These are phyloP conservation scores for Earliella scabrosa DNA, from an alignment of 1,284 basidiomycete genomes.

Conservation along the genomic window DNA sequence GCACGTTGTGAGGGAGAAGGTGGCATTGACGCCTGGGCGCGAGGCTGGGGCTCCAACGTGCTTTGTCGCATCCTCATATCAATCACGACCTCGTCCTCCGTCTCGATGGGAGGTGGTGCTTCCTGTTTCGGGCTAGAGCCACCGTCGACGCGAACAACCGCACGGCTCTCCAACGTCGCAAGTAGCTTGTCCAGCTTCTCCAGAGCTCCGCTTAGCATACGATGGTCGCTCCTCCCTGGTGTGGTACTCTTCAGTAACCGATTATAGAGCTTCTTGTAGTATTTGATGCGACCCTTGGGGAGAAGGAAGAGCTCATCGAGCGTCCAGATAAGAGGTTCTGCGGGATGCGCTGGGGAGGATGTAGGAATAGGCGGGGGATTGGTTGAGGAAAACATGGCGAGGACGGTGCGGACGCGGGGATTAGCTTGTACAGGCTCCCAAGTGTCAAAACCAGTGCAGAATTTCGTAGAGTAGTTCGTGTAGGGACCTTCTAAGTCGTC, in stretches of 20 bases:
- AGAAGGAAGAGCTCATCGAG: constrained; percentile 88
- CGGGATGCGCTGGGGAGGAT: constrained; percentile 39
- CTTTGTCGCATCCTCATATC: constrained; percentile 48
- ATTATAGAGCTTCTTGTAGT: constrained; percentile 93
- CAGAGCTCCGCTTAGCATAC: constrained; percentile 79
- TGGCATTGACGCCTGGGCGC: constrained; percentile 1
- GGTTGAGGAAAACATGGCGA: constrained; percentile 70
- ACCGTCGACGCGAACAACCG: constrained; percentile 45
- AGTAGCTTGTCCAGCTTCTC: constrained; percentile 82
- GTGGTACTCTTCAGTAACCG: constrained; percentile 88
- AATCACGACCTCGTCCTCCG: constrained; percentile 58
- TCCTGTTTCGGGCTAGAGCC: constrained; percentile 28
- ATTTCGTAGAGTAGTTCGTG: constrained; percentile 79
- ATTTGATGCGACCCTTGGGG: constrained; percentile 84
- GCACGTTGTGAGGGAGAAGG: constrained; percentile 26
- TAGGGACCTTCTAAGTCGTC: constrained; percentile 91
- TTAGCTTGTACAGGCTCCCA: constrained; percentile 85
- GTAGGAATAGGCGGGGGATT: constrained; percentile 61
- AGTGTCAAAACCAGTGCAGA: constrained; percentile 78
- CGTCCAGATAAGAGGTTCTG: constrained; percentile 69
- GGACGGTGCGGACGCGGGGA: constrained; percentile 67
- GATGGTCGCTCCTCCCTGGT: constrained; percentile 88
- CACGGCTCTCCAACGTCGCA: constrained; percentile 65
- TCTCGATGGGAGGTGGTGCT: constrained; percentile 34
- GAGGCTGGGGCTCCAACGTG: constrained; percentile 25